Conservation (phyloP, 352 stramenopile species). For the Peronospora belbahrii region DNA sequence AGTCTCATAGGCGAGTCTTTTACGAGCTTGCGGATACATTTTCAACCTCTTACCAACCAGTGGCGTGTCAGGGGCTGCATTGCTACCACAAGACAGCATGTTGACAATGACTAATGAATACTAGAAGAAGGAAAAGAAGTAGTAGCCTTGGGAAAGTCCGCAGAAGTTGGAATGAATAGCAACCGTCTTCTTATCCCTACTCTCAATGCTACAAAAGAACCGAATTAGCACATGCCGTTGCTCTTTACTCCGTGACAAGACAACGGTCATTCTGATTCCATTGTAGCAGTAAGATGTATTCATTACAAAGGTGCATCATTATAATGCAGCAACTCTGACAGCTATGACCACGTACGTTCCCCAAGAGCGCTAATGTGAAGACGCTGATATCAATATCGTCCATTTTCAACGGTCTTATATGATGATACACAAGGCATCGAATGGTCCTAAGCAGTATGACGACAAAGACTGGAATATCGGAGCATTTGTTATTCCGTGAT, state of each 20-base stretch:
- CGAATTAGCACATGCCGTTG: conserved; percentile 11
- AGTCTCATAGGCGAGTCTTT: conserved; percentile 28
- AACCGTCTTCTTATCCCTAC: not conserved
- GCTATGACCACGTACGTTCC: too few species aligned
- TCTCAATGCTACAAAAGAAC: conserved; percentile 2
- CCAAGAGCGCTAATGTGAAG: too few species aligned
- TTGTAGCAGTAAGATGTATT: too few species aligned
- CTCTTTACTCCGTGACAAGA: not conserved
- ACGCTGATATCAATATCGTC: too few species aligned
- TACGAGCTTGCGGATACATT: not conserved
- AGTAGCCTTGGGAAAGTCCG: conserved; percentile 12
- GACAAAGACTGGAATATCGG: too few species aligned
- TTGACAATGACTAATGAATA: not conserved
- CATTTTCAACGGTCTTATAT: too few species aligned
- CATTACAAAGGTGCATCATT: too few species aligned
- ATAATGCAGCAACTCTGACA: too few species aligned
- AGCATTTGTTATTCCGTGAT: too few species aligned
- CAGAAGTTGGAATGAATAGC: conserved; percentile 7
- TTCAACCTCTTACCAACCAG: conserved; percentile 5
- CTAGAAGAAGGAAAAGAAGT: conserved; percentile 15
- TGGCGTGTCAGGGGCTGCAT: conserved; percentile 14
- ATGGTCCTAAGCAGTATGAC: too few species aligned
- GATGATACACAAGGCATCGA: too few species aligned
- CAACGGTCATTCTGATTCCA: too few species aligned
- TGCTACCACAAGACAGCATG: conserved; percentile 16